Base-by-base conservation (phyloP, 495 filamentous ascomycete genomes). In the Rostrohypoxylon terebratum region DNA sequence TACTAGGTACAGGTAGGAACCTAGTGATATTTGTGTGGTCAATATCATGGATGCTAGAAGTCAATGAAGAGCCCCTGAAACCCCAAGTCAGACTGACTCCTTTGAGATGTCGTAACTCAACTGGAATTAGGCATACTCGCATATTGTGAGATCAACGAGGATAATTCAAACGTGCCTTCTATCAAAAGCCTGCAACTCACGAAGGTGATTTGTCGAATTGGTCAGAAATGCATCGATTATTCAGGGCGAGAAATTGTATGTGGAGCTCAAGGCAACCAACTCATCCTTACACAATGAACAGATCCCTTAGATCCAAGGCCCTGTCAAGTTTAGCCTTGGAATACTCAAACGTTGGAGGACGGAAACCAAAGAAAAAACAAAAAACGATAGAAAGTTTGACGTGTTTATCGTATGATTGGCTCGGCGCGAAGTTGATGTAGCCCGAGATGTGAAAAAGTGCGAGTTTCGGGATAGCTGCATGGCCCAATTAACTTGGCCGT, bases 401-500 rank as follows among this genome's bases (percentile, higher is more conserved):
- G 50, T 16, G 11, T 3, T 33, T 4, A 54, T 54, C 50, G 10
- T 33, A n/a, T 33, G 34, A 42, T 59, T 59, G 36, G 36, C 34
- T 40, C 55, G 55, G 55, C 8, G 20, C 4, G 55, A 25, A 16
- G 20, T 36, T 20, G 55, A 40, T 16, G 21, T 42, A 59, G 33
- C 54, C 18, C 54, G 33, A 21, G 54, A 33, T 34, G 53, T 23
- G 28, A 54, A 31, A 55, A 20, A 36, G 51, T 31, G 4, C 55
- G 36, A 59, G 18, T 38, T 16, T 42, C 13, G 16, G 55, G 55
- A 59, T 34, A 33, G 20, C 34, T 38, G 36, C 55, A 59, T 59
- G 36, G 28, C 9, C 36, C 20, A 59, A 59, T 42, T n/a, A 58
- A 14, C 14, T 42, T n/a, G 18, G 10, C 18, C 55, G 20, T 6